Evolutionary conservation across 2,329 filamentous ascomycete genomes (phyloP), one percentile per base, ranked within the genome.

Genomic region (Ophiostoma sp.): DNA sequence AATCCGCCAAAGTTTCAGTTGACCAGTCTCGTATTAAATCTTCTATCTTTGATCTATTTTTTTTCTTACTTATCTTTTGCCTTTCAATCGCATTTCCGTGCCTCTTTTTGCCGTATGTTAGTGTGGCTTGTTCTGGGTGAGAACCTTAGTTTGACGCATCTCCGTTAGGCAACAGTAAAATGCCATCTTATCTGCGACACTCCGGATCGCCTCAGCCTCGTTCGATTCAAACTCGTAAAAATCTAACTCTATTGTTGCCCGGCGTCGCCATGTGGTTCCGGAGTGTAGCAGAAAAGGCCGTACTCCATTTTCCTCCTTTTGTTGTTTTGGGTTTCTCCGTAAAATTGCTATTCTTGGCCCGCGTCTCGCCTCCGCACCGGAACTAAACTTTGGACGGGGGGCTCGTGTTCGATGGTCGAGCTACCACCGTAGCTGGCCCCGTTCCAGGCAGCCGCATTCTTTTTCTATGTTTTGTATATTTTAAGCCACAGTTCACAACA

Each of bases 371-470:
- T 42, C 61, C 61, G 61, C 36, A 64, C 57, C 61, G 33, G 61
- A 22, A 45, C 11, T 1, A 45, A 45, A 15, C 22, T 28, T 12
- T 22, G 3, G 28, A 12, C 50, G 50, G 50, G 25, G 22, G 33
- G 42, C 11, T 48, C n/a, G 63, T 66, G 39, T 48, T 48, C 50
- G 39, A 6, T 15, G 11, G 11, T 50, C 63, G 42, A 64, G n/a
- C 17, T 39, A 63, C 33, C 33, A 9, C 22, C n/a, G 61, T 66
- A 66, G 36, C 36, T 17, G 4, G 42, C 64, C 64, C 64, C 64
- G 64, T 68, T 33, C 64, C 64, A 68, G 64, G 42, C 64, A 68
- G 17, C 42, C 64, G 25, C 64, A 68, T 68, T 68, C 42, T 50
- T 17, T 61, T 31, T 28, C 36, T 1, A 45, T 6, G 39, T 8